A percentile compares a stretch with the other conserved stretches of the same genome.
Evolutionary conservation across 345 rosid species (phyloP).

Genomic region (Raphanus sativus): DNA sequence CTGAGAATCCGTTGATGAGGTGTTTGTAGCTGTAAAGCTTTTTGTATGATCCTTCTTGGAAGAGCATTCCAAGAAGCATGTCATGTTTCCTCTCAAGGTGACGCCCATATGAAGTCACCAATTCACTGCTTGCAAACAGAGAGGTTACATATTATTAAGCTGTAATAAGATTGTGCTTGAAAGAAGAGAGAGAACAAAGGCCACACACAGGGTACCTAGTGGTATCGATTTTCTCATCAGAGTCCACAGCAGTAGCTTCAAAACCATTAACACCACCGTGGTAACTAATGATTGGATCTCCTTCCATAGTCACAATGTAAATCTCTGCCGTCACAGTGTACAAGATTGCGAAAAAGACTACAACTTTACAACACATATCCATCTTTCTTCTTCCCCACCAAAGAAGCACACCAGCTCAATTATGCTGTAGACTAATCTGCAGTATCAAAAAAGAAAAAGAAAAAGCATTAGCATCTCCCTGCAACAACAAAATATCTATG

Average conservation of each 20-base stretch:
- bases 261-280: slow-evolving; percentile 84
- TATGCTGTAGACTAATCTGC: slow-evolving; percentile 21
- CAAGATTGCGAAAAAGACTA: slow-evolving; percentile 47
- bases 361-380: slow-evolving; percentile 25
- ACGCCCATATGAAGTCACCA: slow-evolving; percentile 71
- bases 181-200: background rate
- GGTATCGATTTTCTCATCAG: slow-evolving; percentile 78
- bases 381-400: slow-evolving; percentile 32
- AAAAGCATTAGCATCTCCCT: background rate
- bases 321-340: slow-evolving; percentile 58
- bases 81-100: slow-evolving; percentile 94
- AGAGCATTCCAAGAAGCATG: slow-evolving; percentile 79
- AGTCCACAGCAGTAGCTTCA: slow-evolving; percentile 84
- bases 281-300: slow-evolving; percentile 87
- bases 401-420: slow-evolving; percentile 36
- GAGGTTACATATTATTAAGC: background rate
- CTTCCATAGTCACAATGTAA: slow-evolving; percentile 84
- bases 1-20: slow-evolving; percentile 93
- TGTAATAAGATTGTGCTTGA: background rate
- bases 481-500: background rate
- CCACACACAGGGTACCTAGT: slow-evolving; percentile 43
- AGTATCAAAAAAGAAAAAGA: slow-evolving; percentile 8
- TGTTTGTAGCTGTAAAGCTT: slow-evolving; percentile 96
- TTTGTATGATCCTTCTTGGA: slow-evolving; percentile 69
- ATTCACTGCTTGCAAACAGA: slow-evolving; percentile 51